phyloP scores from a whole-genome alignment of 1,139 yeast species.

The Debaryomycetaceae sp. region DNA sequence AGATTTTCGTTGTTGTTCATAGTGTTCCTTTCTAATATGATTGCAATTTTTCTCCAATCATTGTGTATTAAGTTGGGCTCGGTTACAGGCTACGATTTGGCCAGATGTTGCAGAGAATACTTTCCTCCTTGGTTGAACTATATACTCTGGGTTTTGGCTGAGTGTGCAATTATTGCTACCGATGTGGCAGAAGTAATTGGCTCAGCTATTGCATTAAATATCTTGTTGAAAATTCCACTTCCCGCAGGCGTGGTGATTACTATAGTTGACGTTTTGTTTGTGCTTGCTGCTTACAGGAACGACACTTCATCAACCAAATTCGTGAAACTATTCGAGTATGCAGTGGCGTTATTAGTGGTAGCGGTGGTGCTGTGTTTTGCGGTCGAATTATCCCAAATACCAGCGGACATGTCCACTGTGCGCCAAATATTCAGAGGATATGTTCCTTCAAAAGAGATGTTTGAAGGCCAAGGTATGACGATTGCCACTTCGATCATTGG shows the following conservation, averaged over 20 bases:
- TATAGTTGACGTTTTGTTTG: slow-evolving; percentile 67
- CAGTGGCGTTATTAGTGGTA: slow-evolving; percentile 63
- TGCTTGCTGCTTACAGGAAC: slow-evolving; percentile 70
- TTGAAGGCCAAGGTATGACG: slow-evolving; percentile 62
- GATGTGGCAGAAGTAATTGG: slow-evolving; percentile 88
- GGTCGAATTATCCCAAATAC: slow-evolving; percentile 58
- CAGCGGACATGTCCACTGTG: slow-evolving; percentile 34
- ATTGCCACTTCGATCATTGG: slow-evolving; percentile 77
- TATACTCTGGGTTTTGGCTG: slow-evolving; percentile 64
- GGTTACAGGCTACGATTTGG: slow-evolving; percentile 76
- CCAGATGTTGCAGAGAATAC: slow-evolving; percentile 62
- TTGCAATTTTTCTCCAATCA: slow-evolving; percentile 72
- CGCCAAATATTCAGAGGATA: slow-evolving; percentile 64
- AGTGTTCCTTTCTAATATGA: slow-evolving; percentile 61
- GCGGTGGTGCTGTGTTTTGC: slow-evolving; percentile 73
- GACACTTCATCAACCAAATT: slow-evolving; percentile 63
- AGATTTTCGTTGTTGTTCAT: slow-evolving; percentile 62
- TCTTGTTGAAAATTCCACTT: slow-evolving; percentile 63
- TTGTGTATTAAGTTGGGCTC: slow-evolving; percentile 74
- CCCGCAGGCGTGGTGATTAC: slow-evolving; percentile 79
- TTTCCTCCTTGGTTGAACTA: slow-evolving; percentile 61
- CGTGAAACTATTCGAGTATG: slow-evolving; percentile 61
- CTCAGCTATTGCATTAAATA: slow-evolving; percentile 78
- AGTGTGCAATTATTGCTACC: slow-evolving; percentile 77
- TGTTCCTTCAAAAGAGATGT: slow-evolving; percentile 63